phyloP scores from a whole-genome alignment of 257 asterid genomes.

The Eustoma russellianum region DNA sequence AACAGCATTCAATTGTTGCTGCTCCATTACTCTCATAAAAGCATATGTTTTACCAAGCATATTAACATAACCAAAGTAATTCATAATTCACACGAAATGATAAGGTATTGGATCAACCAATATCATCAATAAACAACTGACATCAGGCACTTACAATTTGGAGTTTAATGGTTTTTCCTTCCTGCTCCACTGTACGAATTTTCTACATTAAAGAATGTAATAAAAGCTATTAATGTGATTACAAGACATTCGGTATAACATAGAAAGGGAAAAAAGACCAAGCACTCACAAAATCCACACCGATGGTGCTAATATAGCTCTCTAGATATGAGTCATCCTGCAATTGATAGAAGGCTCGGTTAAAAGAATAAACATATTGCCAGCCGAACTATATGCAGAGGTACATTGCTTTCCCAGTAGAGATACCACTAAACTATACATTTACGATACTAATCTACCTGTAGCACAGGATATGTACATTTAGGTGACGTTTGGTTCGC shows the following conservation, averaged over 20 bases:
- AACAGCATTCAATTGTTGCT: not conserved
- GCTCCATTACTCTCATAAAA: too few relatives aligned
- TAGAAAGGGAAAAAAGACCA: not conserved
- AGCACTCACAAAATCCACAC: slow-evolving; percentile 87
- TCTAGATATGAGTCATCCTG: slow-evolving; percentile 95
- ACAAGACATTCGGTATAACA: not conserved
- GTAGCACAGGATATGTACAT: too few relatives aligned
- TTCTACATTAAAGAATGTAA: slow-evolving; percentile 35
- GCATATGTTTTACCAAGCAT: not conserved
- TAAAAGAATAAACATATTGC: slow-evolving; percentile 1
- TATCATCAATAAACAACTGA: slow-evolving; percentile 1
- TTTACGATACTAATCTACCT: too few relatives aligned
- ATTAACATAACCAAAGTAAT: not conserved
- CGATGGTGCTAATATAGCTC: slow-evolving; percentile 91
- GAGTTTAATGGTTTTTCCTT: slow-evolving; percentile 85
- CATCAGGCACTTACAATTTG: slow-evolving; percentile 59
- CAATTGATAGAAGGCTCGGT: slow-evolving; percentile 9
- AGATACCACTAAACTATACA: too few relatives aligned
- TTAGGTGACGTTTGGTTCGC: too few relatives aligned
- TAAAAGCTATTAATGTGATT: not conserved
- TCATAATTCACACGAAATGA: not conserved
- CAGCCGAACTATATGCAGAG: not conserved
- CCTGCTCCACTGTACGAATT: slow-evolving; percentile 93
- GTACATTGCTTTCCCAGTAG: too few relatives aligned
- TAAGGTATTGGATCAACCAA: not conserved